phyloP scores from a whole-genome alignment of 345 rosid species.

The Clausena lansium region DNA sequence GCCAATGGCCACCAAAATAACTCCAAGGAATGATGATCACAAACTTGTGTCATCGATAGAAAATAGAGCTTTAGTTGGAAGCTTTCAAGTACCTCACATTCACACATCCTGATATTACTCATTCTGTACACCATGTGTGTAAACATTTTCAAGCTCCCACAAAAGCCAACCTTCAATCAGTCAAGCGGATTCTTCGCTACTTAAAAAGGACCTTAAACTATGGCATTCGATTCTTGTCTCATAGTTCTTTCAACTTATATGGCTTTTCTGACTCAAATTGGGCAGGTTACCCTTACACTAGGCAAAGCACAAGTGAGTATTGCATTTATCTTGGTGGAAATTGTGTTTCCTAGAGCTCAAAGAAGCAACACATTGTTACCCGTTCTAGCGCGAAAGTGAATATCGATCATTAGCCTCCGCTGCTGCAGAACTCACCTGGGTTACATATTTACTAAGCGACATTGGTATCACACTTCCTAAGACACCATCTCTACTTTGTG shows the following conservation, averaged over 20 bases:
- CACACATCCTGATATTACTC: no score
- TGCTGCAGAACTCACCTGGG: background rate
- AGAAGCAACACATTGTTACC: background rate
- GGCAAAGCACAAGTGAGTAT: background rate
- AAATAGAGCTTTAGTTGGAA: no score
- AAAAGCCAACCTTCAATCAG: no score
- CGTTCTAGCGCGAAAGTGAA: background rate
- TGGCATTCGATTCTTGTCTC: background rate
- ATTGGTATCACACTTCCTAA: background rate
- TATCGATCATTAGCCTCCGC: background rate
- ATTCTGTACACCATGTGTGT: no score
- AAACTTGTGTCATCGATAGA: no score
- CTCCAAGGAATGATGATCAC: no score
- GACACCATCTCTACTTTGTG: background rate
- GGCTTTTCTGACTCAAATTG: no score
- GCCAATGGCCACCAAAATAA: no score
- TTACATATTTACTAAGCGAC: background rate
- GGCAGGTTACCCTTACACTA: background rate
- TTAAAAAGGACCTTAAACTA: no score
- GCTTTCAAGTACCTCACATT: no score
- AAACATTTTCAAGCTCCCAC: no score
- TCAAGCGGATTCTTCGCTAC: no score
- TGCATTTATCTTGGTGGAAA: background rate
- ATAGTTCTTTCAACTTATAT: background rate
- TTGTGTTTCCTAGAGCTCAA: background rate